phyloP scores from a whole-genome alignment of 371 early-diverging fungal genomes.

The Nematocida parisii region DNA sequence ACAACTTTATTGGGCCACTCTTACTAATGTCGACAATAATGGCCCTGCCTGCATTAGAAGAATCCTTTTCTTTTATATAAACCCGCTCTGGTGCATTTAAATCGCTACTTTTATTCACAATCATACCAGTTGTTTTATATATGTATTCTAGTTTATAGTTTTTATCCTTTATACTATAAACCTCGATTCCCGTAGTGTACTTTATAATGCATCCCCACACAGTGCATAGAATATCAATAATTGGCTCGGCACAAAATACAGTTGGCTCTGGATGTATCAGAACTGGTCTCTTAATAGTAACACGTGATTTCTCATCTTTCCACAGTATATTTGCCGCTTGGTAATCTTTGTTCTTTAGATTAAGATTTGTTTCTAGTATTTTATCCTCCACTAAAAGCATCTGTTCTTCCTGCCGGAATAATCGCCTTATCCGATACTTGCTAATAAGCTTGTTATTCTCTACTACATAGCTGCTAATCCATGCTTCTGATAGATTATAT shows the following conservation, averaged over 20 bases:
- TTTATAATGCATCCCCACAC: slow-evolving; percentile 33
- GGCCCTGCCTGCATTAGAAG: not conserved
- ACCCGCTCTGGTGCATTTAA: slow-evolving; percentile 1
- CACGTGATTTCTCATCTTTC: not conserved
- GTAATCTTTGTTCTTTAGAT: not conserved
- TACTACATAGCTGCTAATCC: not conserved
- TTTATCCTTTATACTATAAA: slow-evolving; percentile 11
- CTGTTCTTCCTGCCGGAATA: not conserved
- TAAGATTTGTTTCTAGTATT: not conserved
- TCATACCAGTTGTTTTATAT: not conserved
- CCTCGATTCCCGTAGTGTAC: slow-evolving; percentile 48
- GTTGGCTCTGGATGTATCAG: slow-evolving; percentile 54
- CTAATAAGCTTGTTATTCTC: slow-evolving; percentile 9
- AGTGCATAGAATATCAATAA: slow-evolving; percentile 35
- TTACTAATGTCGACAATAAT: slow-evolving; percentile 16
- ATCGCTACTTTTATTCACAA: not conserved
- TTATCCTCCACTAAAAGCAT: slow-evolving; percentile 16
- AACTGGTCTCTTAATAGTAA: slow-evolving; percentile 12
- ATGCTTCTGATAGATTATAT: not conserved
- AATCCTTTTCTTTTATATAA: slow-evolving; percentile 17
- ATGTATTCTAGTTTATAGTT: slow-evolving; percentile 41
- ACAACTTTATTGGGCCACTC: slow-evolving; percentile 1
- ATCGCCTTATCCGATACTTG: slow-evolving; percentile 11
- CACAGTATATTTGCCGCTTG: not conserved
- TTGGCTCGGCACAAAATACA: slow-evolving; percentile 31